These are phyloP conservation scores for Cadophora luteo-olivacea DNA, from an alignment of 2,329 filamentous ascomycete genomes.

Conservation along the genomic window DNA sequence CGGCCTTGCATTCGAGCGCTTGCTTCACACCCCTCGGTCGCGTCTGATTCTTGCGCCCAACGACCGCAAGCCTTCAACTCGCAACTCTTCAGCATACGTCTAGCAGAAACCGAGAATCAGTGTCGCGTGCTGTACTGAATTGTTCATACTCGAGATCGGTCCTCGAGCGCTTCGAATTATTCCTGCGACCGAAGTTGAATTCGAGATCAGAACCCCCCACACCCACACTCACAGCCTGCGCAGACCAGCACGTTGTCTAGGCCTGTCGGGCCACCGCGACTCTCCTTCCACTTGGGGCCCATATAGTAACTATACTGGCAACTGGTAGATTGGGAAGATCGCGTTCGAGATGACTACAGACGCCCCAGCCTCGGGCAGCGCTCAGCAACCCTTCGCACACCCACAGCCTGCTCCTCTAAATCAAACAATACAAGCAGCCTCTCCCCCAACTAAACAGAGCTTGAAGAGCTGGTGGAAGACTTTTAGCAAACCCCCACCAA, in stretches of 20 bases:
- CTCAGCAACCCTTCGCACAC: constrained; percentile 40
- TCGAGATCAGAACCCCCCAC: constrained; percentile 13
- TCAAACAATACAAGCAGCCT: constrained; percentile 52
- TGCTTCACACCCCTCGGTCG: constrained; percentile 35
- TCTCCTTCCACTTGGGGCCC: constrained; percentile 24
- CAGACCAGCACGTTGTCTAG: constrained; percentile 24
- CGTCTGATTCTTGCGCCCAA: constrained; percentile 34
- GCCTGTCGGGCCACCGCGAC: constrained; percentile 31
- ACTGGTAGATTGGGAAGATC: constrained; percentile 29
- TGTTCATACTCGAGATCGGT: not conserved
- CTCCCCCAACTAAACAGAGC: constrained; percentile 84
- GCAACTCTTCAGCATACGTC: constrained; percentile 19
- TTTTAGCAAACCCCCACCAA: constrained; percentile 74
- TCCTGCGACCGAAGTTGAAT: not conserved
- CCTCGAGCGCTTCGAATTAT: not conserved
- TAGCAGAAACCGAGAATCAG: constrained; percentile 2
- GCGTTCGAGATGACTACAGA: constrained; percentile 39
- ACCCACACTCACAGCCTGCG: constrained; percentile 23
- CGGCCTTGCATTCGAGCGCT: constrained; percentile 26
- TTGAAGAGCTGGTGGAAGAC: constrained; percentile 97
- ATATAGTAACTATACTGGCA: constrained; percentile 26
- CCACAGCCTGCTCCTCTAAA: constrained; percentile 40
- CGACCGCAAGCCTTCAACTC: constrained; percentile 23
- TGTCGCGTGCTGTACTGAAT: constrained; percentile 21
- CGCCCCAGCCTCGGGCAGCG: constrained; percentile 35